Evolutionary conservation across 2,329 filamentous ascomycete genomes (phyloP).

Genomic region (Paraconiothyrium sp.): DNA sequence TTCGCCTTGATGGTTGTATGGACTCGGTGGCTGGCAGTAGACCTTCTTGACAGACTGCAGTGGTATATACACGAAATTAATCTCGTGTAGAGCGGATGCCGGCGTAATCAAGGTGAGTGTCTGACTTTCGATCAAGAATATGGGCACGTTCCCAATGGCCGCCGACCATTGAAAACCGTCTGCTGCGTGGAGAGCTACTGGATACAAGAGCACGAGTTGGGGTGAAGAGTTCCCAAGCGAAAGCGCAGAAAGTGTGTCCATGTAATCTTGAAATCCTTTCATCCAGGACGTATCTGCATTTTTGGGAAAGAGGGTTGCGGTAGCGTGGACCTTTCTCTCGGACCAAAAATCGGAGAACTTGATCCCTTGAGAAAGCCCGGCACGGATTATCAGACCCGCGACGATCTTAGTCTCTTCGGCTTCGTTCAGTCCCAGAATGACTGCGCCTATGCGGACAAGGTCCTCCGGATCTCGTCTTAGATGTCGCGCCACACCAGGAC

Average conservation of each 20-base stretch:
- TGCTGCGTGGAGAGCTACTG: slow-evolving; percentile 30
- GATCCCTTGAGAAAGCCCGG: slow-evolving; percentile 33
- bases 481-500: slow-evolving; percentile 26
- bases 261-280: slow-evolving; percentile 36
- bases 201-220: slow-evolving; percentile 32
- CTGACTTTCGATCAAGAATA: slow-evolving; percentile 30
- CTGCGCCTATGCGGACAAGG: slow-evolving; percentile 32
- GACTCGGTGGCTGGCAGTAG: slow-evolving; percentile 20
- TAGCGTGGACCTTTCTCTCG: slow-evolving; percentile 32
- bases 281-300: slow-evolving; percentile 35
- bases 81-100: slow-evolving; percentile 23
- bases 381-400: slow-evolving; percentile 41
- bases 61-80: slow-evolving; percentile 42
- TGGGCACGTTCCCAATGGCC: slow-evolving; percentile 20
- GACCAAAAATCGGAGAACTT: slow-evolving; percentile 40
- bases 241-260: slow-evolving; percentile 35
- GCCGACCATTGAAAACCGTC: slow-evolving; percentile 35
- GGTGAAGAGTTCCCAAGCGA: slow-evolving; percentile 17
- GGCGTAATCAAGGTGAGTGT: slow-evolving; percentile 35
- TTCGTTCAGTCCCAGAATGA: slow-evolving; percentile 34
- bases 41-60: slow-evolving; percentile 29
- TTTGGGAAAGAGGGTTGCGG: slow-evolving; percentile 35
- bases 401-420: slow-evolving; percentile 44
- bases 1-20: slow-evolving; percentile 34
- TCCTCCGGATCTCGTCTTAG: slow-evolving; percentile 23